phyloP scores from a whole-genome alignment of 2,329 filamentous ascomycete genomes.

The Magnaporthiopsis rhizophila region DNA sequence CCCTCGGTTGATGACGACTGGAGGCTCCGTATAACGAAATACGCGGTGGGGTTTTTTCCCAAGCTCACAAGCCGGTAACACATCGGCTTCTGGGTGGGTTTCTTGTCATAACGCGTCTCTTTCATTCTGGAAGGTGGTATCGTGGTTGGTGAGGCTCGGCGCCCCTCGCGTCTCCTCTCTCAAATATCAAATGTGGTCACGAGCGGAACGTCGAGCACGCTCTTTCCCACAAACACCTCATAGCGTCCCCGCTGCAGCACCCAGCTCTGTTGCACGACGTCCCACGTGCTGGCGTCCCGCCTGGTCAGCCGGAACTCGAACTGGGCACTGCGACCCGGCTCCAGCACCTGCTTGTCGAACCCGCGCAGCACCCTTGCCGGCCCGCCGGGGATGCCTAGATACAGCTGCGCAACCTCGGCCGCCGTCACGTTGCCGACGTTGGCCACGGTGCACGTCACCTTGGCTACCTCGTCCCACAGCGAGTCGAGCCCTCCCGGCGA shows the following conservation, averaged over 20 bases:
- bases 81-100: not conserved
- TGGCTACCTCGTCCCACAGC: slow-evolving; percentile 38
- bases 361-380: slow-evolving; percentile 55
- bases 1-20: not conserved
- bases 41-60: too few relatives aligned
- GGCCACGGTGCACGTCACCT: slow-evolving; percentile 27
- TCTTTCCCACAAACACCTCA: slow-evolving; percentile 9
- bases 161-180: not conserved
- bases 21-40: not conserved
- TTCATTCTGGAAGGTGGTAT: not conserved
- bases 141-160: not conserved
- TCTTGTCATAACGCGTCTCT: not conserved
- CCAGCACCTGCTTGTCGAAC: slow-evolving; percentile 41
- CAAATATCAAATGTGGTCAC: slow-evolving; percentile 14
- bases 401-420: slow-evolving; percentile 40
- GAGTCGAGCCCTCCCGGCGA: slow-evolving; percentile 36
- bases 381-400: slow-evolving; percentile 49
- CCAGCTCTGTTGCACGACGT: slow-evolving; percentile 48
- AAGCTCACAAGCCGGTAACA: not conserved
- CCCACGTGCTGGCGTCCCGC: slow-evolving; percentile 56
- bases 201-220: slow-evolving; percentile 1
- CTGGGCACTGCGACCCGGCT: not conserved
- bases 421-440: slow-evolving; percentile 36
- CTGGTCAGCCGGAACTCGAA: slow-evolving; percentile 34
- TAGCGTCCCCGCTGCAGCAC: slow-evolving; percentile 9